These are phyloP conservation scores for Elaphomyces granulatus DNA, from an alignment of 495 filamentous ascomycete genomes.

Conservation along the genomic window DNA sequence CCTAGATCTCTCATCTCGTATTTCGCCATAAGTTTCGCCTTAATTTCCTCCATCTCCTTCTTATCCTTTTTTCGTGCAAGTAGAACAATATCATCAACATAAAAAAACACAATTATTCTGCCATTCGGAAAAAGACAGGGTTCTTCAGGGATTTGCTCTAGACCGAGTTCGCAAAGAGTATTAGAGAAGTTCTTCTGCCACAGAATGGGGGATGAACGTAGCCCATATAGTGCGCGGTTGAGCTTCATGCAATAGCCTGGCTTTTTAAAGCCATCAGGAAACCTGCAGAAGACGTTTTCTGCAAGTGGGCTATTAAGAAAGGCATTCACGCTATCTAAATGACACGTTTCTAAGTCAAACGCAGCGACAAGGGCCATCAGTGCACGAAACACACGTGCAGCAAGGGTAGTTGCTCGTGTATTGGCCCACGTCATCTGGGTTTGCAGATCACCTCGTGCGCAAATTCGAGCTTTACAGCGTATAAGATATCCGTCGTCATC, in stretches of 20 bases:
- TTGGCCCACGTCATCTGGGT: slow-evolving; percentile 2
- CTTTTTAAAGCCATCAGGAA: background rate
- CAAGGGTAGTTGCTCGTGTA: slow-evolving; percentile 12
- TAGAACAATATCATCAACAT: slow-evolving; percentile 15
- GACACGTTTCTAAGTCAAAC: slow-evolving; percentile 7
- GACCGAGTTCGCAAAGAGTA: slow-evolving; percentile 8
- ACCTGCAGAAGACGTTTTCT: background rate
- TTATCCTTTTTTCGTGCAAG: background rate
- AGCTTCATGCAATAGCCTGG: background rate
- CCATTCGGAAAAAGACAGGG: slow-evolving; percentile 9
- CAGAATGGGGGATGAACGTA: slow-evolving; percentile 11
- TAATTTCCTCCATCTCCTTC: slow-evolving; percentile 1
- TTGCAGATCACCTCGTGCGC: slow-evolving; percentile 16
- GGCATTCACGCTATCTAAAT: slow-evolving; percentile 10
- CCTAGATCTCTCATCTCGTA: background rate
- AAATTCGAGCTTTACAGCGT: slow-evolving; percentile 17
- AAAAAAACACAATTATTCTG: slow-evolving; percentile 14
- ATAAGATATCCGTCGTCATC: slow-evolving; percentile 10
- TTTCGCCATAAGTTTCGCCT: background rate
- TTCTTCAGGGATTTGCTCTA: slow-evolving; percentile 8
- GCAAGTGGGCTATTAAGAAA: background rate
- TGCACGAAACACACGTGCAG: slow-evolving; percentile 8
- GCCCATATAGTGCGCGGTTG: slow-evolving; percentile 12
- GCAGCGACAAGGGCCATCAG: slow-evolving; percentile 11
- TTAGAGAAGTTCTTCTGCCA: slow-evolving; percentile 12